Conservation (phyloP, 2,329 filamentous ascomycete genomes). For the Xylaria sp. region DNA sequence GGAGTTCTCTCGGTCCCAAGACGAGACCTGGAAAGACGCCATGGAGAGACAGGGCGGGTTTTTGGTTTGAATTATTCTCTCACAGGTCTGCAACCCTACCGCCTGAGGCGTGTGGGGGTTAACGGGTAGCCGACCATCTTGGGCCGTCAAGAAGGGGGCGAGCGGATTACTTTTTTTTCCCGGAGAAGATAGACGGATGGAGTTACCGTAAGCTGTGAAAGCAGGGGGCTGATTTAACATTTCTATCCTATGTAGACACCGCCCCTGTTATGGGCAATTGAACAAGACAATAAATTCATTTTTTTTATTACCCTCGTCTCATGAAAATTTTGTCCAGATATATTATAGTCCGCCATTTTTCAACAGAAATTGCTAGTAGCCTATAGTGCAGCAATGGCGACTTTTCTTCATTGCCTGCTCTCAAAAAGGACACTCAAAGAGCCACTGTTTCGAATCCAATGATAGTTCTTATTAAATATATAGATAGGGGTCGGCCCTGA, state of each 20-base stretch:
- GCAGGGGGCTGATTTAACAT: neutral
- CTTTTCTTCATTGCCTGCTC: neutral
- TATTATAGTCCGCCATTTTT: too few species aligned
- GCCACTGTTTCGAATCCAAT: neutral
- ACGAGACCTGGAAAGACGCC: slow-evolving; percentile 60
- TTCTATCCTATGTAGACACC: neutral
- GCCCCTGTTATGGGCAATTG: neutral
- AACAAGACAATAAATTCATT: neutral
- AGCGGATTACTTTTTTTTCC: neutral
- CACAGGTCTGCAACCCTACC: neutral
- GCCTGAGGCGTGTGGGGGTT: too few species aligned
- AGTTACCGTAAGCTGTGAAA: neutral
- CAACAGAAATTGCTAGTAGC: too few species aligned
- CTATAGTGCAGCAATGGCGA: too few species aligned
- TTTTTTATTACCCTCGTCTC: neutral
- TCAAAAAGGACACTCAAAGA: neutral
- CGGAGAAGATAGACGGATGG: neutral
- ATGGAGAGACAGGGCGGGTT: slow-evolving; percentile 55
- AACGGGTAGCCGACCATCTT: neutral
- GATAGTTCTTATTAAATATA: slow-evolving; percentile 13
- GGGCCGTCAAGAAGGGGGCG: neutral
- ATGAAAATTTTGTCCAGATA: too few species aligned
- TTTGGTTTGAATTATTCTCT: slow-evolving; percentile 48
- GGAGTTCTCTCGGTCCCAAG: slow-evolving; percentile 59
- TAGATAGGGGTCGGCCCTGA: neutral